Percentiles rank a stretch among this genome's conserved stretches.
phyloP scores from a whole-genome alignment of 2,329 filamentous ascomycete species.

The Xylariales sp. region DNA sequence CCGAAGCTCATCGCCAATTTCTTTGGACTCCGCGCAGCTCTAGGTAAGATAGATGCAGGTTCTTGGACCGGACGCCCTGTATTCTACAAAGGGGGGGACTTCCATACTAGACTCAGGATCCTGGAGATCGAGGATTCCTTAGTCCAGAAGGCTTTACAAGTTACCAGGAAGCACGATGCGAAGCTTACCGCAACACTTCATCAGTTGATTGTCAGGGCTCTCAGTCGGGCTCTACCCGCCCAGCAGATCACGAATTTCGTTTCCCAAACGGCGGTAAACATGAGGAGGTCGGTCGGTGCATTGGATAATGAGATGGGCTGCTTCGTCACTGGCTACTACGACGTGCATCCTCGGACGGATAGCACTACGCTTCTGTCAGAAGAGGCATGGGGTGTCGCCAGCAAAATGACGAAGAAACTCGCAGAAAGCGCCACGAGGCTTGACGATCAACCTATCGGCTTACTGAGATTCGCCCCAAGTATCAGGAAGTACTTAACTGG shows the following conservation, averaged over 20 bases:
- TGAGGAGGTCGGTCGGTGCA: constrained; percentile 30
- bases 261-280: constrained; percentile 34
- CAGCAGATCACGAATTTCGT: constrained; percentile 27
- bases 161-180: constrained; percentile 26
- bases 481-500: constrained; percentile 33
- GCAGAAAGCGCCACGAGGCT: constrained; percentile 22
- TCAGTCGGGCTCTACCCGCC: constrained; percentile 26
- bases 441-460: constrained; percentile 29
- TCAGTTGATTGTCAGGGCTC: constrained; percentile 32
- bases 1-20: constrained; percentile 27
- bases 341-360: constrained; percentile 16
- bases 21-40: constrained; percentile 28
- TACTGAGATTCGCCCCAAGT: constrained; percentile 35
- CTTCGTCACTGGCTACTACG: constrained; percentile 26
- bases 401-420: constrained; percentile 27
- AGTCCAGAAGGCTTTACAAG: constrained; percentile 22
- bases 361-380: constrained; percentile 9
- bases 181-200: constrained; percentile 38
- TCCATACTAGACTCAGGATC: constrained; percentile 26
- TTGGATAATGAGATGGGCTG: constrained; percentile 31
- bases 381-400: constrained; percentile 30
- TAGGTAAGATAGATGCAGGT: constrained; percentile 19
- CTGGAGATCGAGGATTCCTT: constrained; percentile 24
- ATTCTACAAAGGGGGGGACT: constrained; percentile 20
- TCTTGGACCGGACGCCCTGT: constrained; percentile 29